Evolutionary conservation across 129 eudicot species (phyloP).

Genomic region (Erigeron canadensis): DNA sequence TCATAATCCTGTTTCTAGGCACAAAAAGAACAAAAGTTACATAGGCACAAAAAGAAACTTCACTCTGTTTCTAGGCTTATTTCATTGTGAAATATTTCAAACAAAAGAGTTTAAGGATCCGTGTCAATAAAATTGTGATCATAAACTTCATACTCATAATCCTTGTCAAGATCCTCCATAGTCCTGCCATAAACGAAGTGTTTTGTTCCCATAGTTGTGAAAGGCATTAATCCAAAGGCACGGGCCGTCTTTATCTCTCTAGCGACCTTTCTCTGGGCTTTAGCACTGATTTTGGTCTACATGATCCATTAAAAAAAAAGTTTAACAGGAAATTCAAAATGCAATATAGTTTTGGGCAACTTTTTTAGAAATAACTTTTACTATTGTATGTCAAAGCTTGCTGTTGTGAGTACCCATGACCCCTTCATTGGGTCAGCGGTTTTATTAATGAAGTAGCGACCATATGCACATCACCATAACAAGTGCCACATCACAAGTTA

Average conservation of each 20-base stretch:
- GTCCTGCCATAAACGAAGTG: constrained; percentile 53
- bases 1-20: too few species aligned
- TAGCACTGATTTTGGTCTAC: constrained; percentile 82
- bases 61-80: too few species aligned
- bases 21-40: too few species aligned
- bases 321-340: not conserved
- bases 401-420: too few species aligned
- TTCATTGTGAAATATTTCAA: too few species aligned
- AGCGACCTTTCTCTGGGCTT: constrained; percentile 86
- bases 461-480: too few species aligned
- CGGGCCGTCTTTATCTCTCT: constrained; percentile 69
- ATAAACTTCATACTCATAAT: constrained; percentile 48
- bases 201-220: constrained; percentile 88
- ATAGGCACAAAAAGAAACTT: too few species aligned
- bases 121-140: constrained; percentile 33
- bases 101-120: constrained; percentile 13
- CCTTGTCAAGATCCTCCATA: constrained; percentile 62
- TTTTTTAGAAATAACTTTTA: too few species aligned
- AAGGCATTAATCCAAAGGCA: constrained; percentile 90
- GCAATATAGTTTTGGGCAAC: not conserved
- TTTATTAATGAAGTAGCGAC: too few species aligned
- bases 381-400: too few species aligned
- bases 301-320: not conserved
- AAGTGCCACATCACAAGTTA: too few species aligned
- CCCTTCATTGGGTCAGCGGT: too few species aligned